Percentiles rank a stretch among this genome's conserved stretches.
Evolutionary conservation across 1,284 basidiomycete species (phyloP).

Genomic region (Ceratobasidium sp.): DNA sequence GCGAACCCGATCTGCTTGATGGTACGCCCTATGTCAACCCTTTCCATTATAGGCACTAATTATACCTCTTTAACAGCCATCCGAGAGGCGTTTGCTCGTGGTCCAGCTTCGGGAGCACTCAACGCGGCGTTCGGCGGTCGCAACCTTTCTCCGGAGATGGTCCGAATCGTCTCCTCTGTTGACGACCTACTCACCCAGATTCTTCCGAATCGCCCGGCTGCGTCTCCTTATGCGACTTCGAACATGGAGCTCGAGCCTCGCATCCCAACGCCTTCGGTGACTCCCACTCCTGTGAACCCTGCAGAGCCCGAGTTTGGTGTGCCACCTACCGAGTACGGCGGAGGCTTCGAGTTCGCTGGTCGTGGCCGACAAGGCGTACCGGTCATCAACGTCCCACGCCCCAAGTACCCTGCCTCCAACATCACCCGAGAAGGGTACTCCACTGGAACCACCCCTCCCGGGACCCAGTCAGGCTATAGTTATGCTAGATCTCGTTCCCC

Average conservation of each 20-base stretch:
- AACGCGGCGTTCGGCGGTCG: constrained; percentile 14
- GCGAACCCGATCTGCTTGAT: constrained; percentile 34
- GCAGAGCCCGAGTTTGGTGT: constrained; percentile 32
- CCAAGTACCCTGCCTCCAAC: constrained; percentile 35
- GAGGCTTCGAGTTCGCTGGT: constrained; percentile 27
- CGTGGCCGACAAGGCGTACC: constrained; percentile 30
- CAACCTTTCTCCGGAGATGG: constrained; percentile 34
- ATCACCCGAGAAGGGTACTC: constrained; percentile 29
- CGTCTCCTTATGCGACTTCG: background rate
- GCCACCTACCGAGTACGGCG: constrained; percentile 5
- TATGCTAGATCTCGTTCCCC: constrained; percentile 18
- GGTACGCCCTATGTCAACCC: background rate
- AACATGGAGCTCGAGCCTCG: constrained; percentile 37
- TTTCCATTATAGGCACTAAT: background rate
- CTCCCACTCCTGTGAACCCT: constrained; percentile 18
- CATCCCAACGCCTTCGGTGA: constrained; percentile 32
- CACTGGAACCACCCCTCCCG: constrained; percentile 30
- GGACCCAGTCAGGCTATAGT: constrained; percentile 6
- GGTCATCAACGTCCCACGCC: constrained; percentile 35
- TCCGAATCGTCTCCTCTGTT: constrained; percentile 36
- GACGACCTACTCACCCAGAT: constrained; percentile 35
- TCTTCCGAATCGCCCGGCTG: constrained; percentile 20
- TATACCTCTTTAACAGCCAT: constrained; percentile 13
- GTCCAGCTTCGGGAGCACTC: constrained; percentile 13
- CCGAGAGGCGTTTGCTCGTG: constrained; percentile 21